Base-by-base conservation (phyloP, 2,329 filamentous ascomycete species). In the Lecanoromycetidae sp. region DNA sequence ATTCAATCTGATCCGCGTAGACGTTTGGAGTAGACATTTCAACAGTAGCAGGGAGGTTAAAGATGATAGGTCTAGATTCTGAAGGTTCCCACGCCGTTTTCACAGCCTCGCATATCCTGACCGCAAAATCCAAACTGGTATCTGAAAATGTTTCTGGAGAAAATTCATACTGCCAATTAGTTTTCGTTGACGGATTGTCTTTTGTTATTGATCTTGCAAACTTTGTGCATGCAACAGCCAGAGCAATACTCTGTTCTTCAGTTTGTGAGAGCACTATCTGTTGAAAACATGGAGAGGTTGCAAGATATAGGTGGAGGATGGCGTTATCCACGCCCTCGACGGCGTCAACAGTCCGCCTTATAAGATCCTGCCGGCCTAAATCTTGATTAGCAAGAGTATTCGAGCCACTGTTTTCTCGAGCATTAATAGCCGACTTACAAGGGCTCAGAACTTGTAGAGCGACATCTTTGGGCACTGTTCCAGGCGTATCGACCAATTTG, bases 1-100 rank as follows among this genome's bases (percentile, higher is more conserved):
- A 94, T 64, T 98, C 91, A 53, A 98, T 85, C 68, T 93, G 84
- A 61, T 98, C 91, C 41, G 91, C 91, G 63, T 91, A 98, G 39
- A 95, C 77, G 62, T 98, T 98, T 27, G 88, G 88, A 1, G 91
- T 95, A 0, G 86, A 70, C 80, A 95, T 81, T 68, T 98, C 91
- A 29, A 96, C 90, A 0, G 91, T 98, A 1, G 91, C 90, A 0
- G 91, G 90, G 43, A 98, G 74, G 69, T 96, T 96, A 74, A 98
- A 91, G 62, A 98, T 94, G 64, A 98, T 86, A 39, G 82, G 85
- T 57, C 79, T 81, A 63, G 86, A 78, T 32, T 71, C 78, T 0
- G 77, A 79, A 1, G 91, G 90, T 53, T 74, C 87, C 91, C 91
- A 98, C 1, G 88, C 91, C 5, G 74, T 82, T 74, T 94, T 95